These are phyloP conservation scores for Grosmannia huntii DNA, from an alignment of 2,329 filamentous ascomycete species.

Conservation along the genomic window DNA sequence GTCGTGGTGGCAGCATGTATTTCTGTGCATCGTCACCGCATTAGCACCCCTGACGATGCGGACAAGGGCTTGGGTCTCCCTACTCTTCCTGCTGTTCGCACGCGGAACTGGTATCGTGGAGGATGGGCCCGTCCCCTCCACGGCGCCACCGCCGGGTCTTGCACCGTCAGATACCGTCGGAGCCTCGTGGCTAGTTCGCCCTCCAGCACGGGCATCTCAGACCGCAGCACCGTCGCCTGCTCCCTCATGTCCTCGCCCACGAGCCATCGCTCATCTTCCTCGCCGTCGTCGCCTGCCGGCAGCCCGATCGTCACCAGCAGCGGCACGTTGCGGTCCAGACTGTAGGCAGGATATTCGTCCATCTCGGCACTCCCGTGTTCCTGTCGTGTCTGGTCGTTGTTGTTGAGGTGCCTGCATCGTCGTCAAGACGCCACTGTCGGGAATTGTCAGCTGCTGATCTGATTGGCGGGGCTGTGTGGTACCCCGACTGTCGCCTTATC, in stretches of 20 bases:
- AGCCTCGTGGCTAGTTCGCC: constrained; percentile 53
- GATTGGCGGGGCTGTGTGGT: neutral
- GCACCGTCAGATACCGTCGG: constrained; percentile 49
- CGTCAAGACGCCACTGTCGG: neutral
- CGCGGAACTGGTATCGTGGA: constrained; percentile 47
- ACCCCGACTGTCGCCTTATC: neutral
- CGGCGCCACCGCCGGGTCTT: constrained; percentile 50
- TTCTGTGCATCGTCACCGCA: constrained; percentile 15
- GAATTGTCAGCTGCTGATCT: neutral
- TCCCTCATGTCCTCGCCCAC: constrained; percentile 41
- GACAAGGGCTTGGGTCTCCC: constrained; percentile 22
- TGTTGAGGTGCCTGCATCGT: neutral
- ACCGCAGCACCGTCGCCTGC: constrained; percentile 49
- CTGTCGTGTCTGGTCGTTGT: neutral
- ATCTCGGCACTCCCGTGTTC: constrained; percentile 27
- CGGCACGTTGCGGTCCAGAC: constrained; percentile 77
- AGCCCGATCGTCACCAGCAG: constrained; percentile 74
- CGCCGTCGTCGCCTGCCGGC: constrained; percentile 17
- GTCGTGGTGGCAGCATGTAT: constrained; percentile 43
- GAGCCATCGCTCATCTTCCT: constrained; percentile 21
- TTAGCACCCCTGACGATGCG: no score
- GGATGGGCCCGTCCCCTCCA: constrained; percentile 51
- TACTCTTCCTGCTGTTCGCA: constrained; percentile 73
- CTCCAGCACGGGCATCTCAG: constrained; percentile 56
- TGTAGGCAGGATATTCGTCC: constrained; percentile 69